Percentiles rank a stretch among this genome's conserved stretches.
Conservation (phyloP, 169 alveolate genomes). For the Babesia caballi region DNA sequence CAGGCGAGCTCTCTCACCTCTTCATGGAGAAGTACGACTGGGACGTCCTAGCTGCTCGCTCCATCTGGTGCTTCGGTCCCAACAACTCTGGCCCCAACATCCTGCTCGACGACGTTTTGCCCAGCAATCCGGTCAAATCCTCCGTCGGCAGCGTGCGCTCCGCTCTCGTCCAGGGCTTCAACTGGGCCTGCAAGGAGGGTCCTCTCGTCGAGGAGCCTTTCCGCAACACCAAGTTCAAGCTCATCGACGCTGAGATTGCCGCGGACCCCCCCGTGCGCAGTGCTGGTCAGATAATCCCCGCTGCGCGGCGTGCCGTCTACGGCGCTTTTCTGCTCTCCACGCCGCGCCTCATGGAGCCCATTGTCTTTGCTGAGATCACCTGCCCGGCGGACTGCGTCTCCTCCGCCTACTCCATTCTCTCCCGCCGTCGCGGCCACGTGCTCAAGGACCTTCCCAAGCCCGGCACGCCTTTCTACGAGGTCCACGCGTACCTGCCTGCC, state of each 20-base stretch:
- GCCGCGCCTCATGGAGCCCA: conserved; percentile 99
- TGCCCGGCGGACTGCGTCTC: conserved; percentile 97
- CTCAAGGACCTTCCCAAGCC: conserved; percentile 90
- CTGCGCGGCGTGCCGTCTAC: conserved; percentile 94
- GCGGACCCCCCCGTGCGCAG: conserved; percentile 89
- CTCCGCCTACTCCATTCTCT: conserved; percentile 90
- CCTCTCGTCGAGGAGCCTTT: conserved; percentile 97
- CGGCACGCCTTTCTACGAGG: conserved; percentile 91
- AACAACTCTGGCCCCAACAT: conserved; percentile 89
- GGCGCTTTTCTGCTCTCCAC: conserved; percentile 97
- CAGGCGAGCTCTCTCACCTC: conserved; percentile 63
- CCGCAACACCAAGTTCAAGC: conserved; percentile 87
- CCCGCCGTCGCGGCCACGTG: conserved; percentile 88
- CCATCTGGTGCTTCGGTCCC: conserved; percentile 99
- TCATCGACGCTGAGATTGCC: conserved; percentile 85
- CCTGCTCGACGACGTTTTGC: conserved; percentile 94
- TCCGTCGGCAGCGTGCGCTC: conserved; percentile 78
- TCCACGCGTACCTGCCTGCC: conserved; percentile 95
- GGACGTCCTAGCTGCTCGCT: conserved; percentile 94
- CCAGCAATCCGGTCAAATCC: conserved; percentile 86
- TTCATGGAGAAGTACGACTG: conserved; percentile 87
- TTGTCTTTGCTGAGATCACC: conserved; percentile 89
- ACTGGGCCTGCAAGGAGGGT: conserved; percentile 99
- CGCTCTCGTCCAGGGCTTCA: conserved; percentile 94
- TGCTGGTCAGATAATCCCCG: conserved; percentile 98